Percentiles rank a stretch among this genome's conserved stretches.
phyloP scores from a whole-genome alignment of 129 eudicot genomes.

The Artemisia annua region DNA sequence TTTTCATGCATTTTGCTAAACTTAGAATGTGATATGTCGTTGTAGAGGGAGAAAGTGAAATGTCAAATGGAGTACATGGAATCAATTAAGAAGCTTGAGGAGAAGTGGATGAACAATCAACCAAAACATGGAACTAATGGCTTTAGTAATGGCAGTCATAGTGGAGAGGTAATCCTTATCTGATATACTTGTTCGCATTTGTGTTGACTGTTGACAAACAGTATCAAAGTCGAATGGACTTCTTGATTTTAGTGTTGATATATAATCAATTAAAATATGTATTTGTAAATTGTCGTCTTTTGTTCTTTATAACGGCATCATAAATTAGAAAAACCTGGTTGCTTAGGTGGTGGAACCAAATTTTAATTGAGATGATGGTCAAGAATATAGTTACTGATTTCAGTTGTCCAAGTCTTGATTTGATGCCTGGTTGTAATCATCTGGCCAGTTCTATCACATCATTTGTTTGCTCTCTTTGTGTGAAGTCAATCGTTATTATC shows the following conservation, averaged over 20 bases:
- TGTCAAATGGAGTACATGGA: slow-evolving; percentile 99
- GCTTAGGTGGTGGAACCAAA: no score
- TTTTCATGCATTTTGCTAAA: slow-evolving; percentile 16
- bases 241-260: background rate
- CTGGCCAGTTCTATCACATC: background rate
- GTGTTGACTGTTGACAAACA: background rate
- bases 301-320: no score
- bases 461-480: background rate
- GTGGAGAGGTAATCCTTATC: slow-evolving; percentile 52
- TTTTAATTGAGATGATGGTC: no score
- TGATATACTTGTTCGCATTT: slow-evolving; percentile 5
- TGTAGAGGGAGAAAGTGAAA: slow-evolving; percentile 87
- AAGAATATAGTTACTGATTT: no score
- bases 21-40: slow-evolving; percentile 15
- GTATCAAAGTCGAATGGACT: background rate
- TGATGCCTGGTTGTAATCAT: no score
- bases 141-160: slow-evolving; percentile 37
- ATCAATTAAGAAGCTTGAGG: slow-evolving; percentile 95
- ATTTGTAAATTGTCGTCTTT: no score
- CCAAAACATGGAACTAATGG: slow-evolving; percentile 67
- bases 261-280: no score
- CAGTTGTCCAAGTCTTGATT: no score
- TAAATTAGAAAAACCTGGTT: background rate
- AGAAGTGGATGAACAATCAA: slow-evolving; percentile 83
- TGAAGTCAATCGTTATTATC: background rate